These are phyloP conservation scores for Symbiodinium pilosum DNA, from an alignment of 73 alveolate genomes.

Conservation along the genomic window DNA sequence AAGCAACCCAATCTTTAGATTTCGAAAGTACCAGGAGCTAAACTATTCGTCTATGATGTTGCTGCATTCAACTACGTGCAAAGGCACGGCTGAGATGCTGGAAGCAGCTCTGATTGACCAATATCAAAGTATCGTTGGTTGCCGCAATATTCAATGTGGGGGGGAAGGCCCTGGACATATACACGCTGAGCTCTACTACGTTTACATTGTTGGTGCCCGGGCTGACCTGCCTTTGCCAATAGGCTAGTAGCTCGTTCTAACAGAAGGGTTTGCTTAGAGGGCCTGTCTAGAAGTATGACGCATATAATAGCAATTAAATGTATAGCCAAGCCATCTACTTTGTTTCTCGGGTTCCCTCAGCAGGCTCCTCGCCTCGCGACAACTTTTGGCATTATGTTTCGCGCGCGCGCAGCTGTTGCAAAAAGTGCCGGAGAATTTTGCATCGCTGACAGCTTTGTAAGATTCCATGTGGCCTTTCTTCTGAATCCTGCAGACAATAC, in stretches of 20 bases:
- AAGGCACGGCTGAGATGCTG: conserved; percentile 10
- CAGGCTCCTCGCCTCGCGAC: too few relatives aligned
- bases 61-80: conserved; percentile 19
- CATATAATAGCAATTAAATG: too few relatives aligned
- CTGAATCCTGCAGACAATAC: neutral
- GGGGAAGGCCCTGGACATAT: conserved; percentile 26
- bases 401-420: too few relatives aligned
- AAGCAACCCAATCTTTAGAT: neutral
- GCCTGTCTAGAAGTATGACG: too few relatives aligned
- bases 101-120: conserved; percentile 44
- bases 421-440: neutral
- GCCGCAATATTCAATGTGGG: conserved; percentile 22
- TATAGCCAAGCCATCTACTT: too few relatives aligned
- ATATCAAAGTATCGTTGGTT: neutral
- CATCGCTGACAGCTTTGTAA: too few relatives aligned
- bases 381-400: too few relatives aligned
- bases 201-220: conserved; percentile 65
- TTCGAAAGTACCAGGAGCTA: neutral
- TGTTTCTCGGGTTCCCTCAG: too few relatives aligned
- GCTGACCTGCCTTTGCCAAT: conserved; percentile 16
- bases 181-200: neutral
- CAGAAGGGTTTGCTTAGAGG: too few relatives aligned
- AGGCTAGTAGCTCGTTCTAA: too few relatives aligned
- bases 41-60: conserved; percentile 1
- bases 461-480: neutral